Evolutionary conservation across 2,329 filamentous ascomycete genomes (phyloP).

Genomic region (Hawksworthiomyces lignivorus): DNA sequence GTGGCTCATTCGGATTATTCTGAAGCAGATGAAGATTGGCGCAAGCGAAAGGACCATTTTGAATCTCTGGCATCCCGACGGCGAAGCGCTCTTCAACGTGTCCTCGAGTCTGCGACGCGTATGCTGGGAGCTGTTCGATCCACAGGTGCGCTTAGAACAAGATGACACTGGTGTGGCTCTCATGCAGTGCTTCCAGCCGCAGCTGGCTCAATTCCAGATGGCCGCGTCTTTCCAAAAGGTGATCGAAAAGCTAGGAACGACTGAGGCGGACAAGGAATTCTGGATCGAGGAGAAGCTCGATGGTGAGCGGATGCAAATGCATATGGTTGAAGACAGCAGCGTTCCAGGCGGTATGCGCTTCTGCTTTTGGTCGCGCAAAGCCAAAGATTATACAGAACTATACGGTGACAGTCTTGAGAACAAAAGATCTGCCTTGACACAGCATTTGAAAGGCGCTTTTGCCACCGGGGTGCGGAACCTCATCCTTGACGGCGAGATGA

Average conservation of each 20-base stretch:
- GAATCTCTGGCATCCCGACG: conserved; percentile 73
- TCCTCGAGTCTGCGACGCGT: conserved; percentile 85
- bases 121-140: conserved; percentile 86
- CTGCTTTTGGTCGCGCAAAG: conserved; percentile 89
- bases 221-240: conserved; percentile 69
- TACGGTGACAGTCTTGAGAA: conserved; percentile 76
- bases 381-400: conserved; percentile 91
- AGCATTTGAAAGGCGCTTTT: conserved; percentile 73
- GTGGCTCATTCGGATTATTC: conserved; percentile 90
- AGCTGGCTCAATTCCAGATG: conserved; percentile 88
- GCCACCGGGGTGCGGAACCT: conserved; percentile 69
- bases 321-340: conserved; percentile 68
- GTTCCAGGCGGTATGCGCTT: conserved; percentile 66
- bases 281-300: conserved; percentile 99
- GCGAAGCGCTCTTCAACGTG: conserved; percentile 73
- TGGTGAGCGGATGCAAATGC: conserved; percentile 93
- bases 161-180: conserved; percentile 68
- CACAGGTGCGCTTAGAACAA: conserved; percentile 61
- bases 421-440: conserved; percentile 67
- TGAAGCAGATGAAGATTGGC: conserved; percentile 66
- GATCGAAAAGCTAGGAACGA: conserved; percentile 58
- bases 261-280: conserved; percentile 66
- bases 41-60: conserved; percentile 87
- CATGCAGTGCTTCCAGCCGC: conserved; percentile 95
- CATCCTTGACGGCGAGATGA: conserved; percentile 96